Evolutionary conservation across 2,329 filamentous ascomycete genomes (phyloP).

Genomic region (Aspergillus bombycis): DNA sequence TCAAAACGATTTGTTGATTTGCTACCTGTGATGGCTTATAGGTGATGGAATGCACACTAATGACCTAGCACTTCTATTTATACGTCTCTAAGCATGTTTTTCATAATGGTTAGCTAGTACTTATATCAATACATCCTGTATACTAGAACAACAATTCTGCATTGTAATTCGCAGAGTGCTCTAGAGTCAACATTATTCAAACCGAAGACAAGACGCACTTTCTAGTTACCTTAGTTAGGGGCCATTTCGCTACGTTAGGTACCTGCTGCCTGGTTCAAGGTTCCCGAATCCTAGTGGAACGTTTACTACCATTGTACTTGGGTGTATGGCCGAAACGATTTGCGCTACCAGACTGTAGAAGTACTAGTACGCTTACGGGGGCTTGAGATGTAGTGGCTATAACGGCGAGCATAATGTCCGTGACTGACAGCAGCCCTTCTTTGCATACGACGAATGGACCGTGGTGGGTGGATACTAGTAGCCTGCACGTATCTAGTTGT

Average conservation of each 20-base stretch:
- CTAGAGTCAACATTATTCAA: too few relatives aligned
- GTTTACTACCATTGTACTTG: background rate
- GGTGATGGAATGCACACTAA: background rate
- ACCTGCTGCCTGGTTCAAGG: background rate
- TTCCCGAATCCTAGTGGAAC: background rate
- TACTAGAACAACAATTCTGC: background rate
- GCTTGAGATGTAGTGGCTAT: background rate
- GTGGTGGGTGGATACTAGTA: background rate
- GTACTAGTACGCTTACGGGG: background rate
- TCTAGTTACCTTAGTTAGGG: background rate
- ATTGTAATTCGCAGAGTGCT: background rate
- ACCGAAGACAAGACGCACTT: too few relatives aligned
- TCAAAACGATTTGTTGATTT: constrained; percentile 3
- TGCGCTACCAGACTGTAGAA: background rate
- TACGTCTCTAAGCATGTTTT: background rate
- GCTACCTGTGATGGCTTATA: background rate
- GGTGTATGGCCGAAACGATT: background rate
- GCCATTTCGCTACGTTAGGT: background rate
- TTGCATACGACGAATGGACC: background rate
- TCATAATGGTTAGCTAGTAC: background rate
- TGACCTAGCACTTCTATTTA: background rate
- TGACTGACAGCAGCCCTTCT: background rate
- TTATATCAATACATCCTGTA: background rate
- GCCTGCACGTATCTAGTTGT: background rate
- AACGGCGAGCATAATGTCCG: background rate